Evolutionary conservation across 1,284 basidiomycete genomes (phyloP).

Genomic region (Ceratobasidium sp.): DNA sequence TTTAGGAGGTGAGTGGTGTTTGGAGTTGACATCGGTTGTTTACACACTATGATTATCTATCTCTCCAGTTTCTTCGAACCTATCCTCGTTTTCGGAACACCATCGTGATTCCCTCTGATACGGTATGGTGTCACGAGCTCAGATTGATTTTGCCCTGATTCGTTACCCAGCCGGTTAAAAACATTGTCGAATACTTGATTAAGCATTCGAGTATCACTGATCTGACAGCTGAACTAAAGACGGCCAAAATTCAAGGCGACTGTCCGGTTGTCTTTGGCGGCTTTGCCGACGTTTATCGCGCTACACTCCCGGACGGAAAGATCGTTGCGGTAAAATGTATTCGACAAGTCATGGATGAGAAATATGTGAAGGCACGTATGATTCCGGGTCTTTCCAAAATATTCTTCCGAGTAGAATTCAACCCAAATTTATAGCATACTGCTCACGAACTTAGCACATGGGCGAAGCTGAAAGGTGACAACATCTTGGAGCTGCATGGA

Average conservation of each 20-base stretch:
- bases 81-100: not conserved
- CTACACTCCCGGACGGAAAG: not conserved
- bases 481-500: not conserved
- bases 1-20: not conserved
- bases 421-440: not conserved
- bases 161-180: not conserved
- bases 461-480: not conserved
- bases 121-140: not conserved
- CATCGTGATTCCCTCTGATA: not conserved
- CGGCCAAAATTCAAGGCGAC: too few relatives aligned
- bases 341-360: not conserved
- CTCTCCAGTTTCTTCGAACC: not conserved
- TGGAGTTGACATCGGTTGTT: too few relatives aligned
- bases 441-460: not conserved
- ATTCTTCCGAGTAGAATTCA: not conserved
- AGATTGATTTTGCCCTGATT: not conserved
- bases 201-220: not conserved
- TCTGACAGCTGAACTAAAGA: not conserved
- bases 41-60: not conserved
- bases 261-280: not conserved
- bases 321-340: not conserved
- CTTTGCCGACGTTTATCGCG: not conserved
- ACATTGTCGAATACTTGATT: not conserved
- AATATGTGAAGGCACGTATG: not conserved
- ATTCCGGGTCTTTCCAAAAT: not conserved